Base-by-base conservation (phyloP, 2,329 filamentous ascomycete genomes). In the Venturia oleaginea region DNA sequence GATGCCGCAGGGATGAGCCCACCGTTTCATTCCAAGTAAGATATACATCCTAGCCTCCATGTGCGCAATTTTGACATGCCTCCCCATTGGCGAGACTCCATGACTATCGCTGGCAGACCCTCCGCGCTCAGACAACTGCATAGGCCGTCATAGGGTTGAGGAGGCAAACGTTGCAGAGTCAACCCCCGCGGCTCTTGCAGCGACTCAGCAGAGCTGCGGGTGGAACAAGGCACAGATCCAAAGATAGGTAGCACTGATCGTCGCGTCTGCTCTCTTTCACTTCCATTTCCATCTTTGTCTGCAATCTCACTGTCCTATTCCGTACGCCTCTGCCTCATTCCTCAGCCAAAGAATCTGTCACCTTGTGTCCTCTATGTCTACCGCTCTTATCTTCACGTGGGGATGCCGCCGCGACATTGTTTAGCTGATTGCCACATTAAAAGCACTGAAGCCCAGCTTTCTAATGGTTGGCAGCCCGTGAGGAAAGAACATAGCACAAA, bases 391-490 rank as follows among this genome's bases (percentile, higher is more conserved):
- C 40, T 27, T 27, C 40, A 43, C 59, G 59, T 60, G n/a, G 37
- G 34, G 37, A 43, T 60, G 37, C 27, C 59, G 40, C 34, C 24
- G 34, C 37, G n/a, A 40, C 19, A 10, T 19, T 22, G 34, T 19
- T 40, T 27, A 42, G 40, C 40, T 60, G n/a, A 60, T 24, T 32
- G 59, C 59, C 51, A 57, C 51, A 34, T 57, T 57, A 43, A 59
- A 60, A 40, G 34, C 59, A 37, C 59, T 27, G 59, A 60, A 60
- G 40, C 34, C 22, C 34, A 60, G n/a, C 1, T 27, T 43, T 17
- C 32, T n/a, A 43, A 17, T 60, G 34, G 59, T 60, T 60, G 40
- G 22, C 15, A 60, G 40, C n/a, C 11, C 34, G 15, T 38, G n/a
- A 27, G 59, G 34, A 7, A 60, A 27, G 34, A 60, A 8, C 59